Percentiles rank a stretch among this genome's conserved stretches.
Conservation (phyloP, 805 yeast species). For the Torulaspora franciscae region DNA sequence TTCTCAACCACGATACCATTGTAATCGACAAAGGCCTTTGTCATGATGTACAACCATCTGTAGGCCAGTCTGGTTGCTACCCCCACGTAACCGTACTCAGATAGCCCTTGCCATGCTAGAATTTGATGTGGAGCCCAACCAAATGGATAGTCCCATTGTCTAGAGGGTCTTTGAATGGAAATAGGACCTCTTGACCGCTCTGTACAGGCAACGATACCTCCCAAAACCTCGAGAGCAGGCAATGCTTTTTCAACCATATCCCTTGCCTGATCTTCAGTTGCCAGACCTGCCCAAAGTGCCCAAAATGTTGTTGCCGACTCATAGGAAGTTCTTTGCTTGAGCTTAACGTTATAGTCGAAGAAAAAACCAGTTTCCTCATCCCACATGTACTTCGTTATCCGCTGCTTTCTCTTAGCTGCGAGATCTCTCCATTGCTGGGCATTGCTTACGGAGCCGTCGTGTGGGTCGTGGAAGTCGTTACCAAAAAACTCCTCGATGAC, state of each 20-base stretch:
- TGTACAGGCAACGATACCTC: conserved; percentile 88
- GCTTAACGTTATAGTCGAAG: conserved; percentile 74
- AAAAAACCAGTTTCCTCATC: conserved; percentile 70
- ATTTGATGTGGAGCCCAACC: conserved; percentile 99
- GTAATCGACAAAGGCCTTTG: conserved; percentile 83
- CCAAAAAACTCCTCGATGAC: conserved; percentile 54
- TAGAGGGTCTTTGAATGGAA: conserved; percentile 65
- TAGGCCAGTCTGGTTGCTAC: conserved; percentile 68
- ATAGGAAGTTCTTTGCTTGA: conserved; percentile 52
- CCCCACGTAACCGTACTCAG: conserved; percentile 60
- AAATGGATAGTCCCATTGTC: conserved; percentile 97
- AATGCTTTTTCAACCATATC: conserved; percentile 53
- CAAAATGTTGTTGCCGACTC: conserved; percentile 89
- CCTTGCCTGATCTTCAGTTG: conserved; percentile 65
- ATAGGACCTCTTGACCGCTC: conserved; percentile 66
- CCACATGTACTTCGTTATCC: conserved; percentile 74
- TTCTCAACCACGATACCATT: conserved; percentile 95
- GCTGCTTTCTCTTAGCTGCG: conserved; percentile 50
- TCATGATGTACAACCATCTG: conserved; percentile 87
- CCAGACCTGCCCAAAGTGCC: conserved; percentile 82
- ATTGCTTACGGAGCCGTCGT: conserved; percentile 41
- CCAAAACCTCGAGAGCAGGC: conserved; percentile 70
- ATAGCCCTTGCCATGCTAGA: conserved; percentile 83
- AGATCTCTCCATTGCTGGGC: conserved; percentile 57
- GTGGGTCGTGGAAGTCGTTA: conserved; percentile 40